phyloP scores from a whole-genome alignment of 345 rosid genomes.

The Nephelium lappaceum region DNA sequence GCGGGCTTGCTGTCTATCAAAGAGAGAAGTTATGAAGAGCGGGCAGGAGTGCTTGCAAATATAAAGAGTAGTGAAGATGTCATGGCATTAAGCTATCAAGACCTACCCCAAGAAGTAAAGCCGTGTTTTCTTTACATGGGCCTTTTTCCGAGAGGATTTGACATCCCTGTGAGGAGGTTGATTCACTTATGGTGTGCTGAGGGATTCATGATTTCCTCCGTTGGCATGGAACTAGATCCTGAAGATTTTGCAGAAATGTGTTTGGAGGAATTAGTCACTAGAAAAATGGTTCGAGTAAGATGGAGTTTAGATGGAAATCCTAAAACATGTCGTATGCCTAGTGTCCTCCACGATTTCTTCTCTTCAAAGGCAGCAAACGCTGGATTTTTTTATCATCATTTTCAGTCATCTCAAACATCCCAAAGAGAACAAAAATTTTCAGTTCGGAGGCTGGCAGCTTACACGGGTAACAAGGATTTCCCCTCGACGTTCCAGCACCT shows the following conservation, averaged over 20 bases:
- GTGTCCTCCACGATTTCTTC: slow-evolving; percentile 10
- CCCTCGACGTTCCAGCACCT: neutral
- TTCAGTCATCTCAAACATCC: neutral
- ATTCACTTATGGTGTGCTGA: slow-evolving; percentile 40
- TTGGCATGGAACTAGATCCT: neutral
- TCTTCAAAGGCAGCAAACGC: slow-evolving; percentile 10
- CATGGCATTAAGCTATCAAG: no score
- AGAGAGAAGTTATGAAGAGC: no score
- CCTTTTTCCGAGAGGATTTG: slow-evolving; percentile 28
- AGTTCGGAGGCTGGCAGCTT: slow-evolving; percentile 26
- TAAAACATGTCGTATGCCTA: slow-evolving; percentile 9
- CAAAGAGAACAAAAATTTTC: neutral
- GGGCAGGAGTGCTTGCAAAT: no score
- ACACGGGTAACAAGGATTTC: neutral
- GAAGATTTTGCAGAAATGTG: no score
- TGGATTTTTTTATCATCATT: no score
- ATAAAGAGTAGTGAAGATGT: no score
- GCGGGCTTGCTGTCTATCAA: no score
- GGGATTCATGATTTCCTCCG: slow-evolving; percentile 18
- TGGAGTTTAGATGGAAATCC: no score
- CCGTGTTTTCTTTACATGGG: no score
- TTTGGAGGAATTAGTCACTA: no score
- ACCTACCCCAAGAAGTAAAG: no score
- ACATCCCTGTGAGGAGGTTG: slow-evolving; percentile 42
- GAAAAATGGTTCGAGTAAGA: no score